These are phyloP conservation scores for Fulvia fulva DNA, from an alignment of 2,329 filamentous ascomycete genomes.

Conservation along the genomic window DNA sequence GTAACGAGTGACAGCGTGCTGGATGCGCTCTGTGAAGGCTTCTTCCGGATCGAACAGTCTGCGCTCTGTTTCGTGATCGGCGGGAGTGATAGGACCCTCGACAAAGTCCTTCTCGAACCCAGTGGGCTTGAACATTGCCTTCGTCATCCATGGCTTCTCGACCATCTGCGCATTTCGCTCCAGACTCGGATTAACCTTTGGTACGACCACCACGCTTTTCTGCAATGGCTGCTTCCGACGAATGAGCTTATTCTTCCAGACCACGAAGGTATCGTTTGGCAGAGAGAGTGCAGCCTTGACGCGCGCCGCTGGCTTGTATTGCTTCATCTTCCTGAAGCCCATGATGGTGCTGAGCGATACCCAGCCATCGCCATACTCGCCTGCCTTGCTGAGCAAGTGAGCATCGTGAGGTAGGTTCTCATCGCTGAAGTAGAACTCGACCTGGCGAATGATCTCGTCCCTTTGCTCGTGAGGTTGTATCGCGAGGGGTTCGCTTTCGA, in stretches of 20 bases:
- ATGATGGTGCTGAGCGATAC: conserved; percentile 43
- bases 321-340: conserved; percentile 45
- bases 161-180: conserved; percentile 30
- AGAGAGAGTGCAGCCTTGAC: conserved; percentile 40
- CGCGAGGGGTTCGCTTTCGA: neutral
- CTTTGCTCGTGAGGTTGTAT: conserved; percentile 14
- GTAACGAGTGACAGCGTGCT: conserved; percentile 80
- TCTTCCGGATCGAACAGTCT: conserved; percentile 60
- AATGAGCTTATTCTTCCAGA: conserved; percentile 41
- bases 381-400: conserved; percentile 40
- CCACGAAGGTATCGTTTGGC: conserved; percentile 41
- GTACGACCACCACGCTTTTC: conserved; percentile 24
- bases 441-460: conserved; percentile 34
- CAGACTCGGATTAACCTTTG: conserved; percentile 19
- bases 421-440: conserved; percentile 50
- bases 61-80: conserved; percentile 62
- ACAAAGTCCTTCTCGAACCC: conserved; percentile 67
- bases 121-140: conserved; percentile 42
- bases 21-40: conserved; percentile 63
- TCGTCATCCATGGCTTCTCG: conserved; percentile 36
- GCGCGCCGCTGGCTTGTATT: conserved; percentile 37
- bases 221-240: conserved; percentile 40
- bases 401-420: conserved; percentile 43
- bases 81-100: conserved; percentile 72
- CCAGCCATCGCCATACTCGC: conserved; percentile 39